Conservation (phyloP, 2,329 filamentous ascomycete species). For the Hirsutella minnesotensis region DNA sequence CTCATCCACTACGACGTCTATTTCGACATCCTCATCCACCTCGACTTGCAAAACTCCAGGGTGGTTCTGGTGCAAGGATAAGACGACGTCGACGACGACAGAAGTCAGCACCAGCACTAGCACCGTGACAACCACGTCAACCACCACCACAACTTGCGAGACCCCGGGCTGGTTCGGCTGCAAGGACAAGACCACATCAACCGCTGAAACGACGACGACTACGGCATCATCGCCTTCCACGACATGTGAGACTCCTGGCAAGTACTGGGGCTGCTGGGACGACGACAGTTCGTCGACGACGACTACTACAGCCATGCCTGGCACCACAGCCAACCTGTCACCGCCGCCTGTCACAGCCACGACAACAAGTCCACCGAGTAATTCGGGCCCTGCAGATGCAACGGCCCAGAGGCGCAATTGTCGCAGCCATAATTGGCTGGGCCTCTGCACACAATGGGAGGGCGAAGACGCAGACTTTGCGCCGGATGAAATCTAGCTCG, state of each 20-base stretch:
- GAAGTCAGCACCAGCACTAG: background rate
- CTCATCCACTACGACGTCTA: constrained; percentile 29
- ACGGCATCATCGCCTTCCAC: constrained; percentile 15
- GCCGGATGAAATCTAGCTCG: constrained; percentile 22
- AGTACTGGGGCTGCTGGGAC: constrained; percentile 46
- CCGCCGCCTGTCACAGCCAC: constrained; percentile 19
- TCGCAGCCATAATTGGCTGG: constrained; percentile 26
- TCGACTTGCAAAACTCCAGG: constrained; percentile 50
- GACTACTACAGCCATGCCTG: constrained; percentile 9
- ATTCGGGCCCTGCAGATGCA: constrained; percentile 11
- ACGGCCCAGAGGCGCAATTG: constrained; percentile 20
- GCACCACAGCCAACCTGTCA: constrained; percentile 13
- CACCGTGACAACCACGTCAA: constrained; percentile 14
- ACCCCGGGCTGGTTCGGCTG: constrained; percentile 2
- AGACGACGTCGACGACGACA: constrained; percentile 17
- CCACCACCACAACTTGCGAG: constrained; percentile 10
- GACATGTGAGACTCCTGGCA: constrained; percentile 38
- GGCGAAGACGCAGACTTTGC: constrained; percentile 11
- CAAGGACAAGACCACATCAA: constrained; percentile 10
- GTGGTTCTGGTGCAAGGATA: constrained; percentile 54
- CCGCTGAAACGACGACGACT: constrained; percentile 15
- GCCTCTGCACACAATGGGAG: constrained; percentile 27
- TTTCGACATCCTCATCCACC: constrained; percentile 35
- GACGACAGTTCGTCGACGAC: constrained; percentile 23
- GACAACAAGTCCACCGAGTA: constrained; percentile 12